Evolutionary conservation across 2,329 filamentous ascomycete genomes (phyloP).

Genomic region (Pseudogymnoascus sp.): DNA sequence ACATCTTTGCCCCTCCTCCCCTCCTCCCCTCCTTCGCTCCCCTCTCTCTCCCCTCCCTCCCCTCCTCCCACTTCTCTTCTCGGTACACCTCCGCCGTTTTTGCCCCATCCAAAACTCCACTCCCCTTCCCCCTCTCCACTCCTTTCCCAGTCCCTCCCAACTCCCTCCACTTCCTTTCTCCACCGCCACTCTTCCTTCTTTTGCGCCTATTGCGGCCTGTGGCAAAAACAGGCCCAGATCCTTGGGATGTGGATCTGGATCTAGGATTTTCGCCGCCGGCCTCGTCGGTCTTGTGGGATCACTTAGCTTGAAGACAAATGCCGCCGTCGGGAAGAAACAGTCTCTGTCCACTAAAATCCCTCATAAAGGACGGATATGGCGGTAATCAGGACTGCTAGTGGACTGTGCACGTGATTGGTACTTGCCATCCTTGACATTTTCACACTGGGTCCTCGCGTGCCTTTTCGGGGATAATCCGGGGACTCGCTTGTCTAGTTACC

Average conservation of each 20-base stretch:
- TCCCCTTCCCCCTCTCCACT: neutral
- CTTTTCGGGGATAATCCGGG: neutral
- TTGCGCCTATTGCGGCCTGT: neutral
- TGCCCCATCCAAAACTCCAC: neutral
- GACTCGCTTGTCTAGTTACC: neutral
- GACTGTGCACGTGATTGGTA: neutral
- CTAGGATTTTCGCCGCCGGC: too few relatives aligned
- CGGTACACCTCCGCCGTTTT: neutral
- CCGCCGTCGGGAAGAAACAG: neutral
- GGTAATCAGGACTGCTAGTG: neutral
- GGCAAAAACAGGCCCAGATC: neutral
- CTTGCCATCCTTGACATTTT: neutral
- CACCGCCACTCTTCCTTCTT: neutral
- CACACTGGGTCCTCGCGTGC: neutral
- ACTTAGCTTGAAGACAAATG: neutral
- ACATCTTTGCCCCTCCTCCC: neutral
- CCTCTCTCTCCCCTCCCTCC: too few relatives aligned
- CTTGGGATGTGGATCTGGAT: constrained; percentile 7
- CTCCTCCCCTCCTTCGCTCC: too few relatives aligned
- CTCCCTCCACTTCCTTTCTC: neutral
- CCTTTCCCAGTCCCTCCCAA: neutral
- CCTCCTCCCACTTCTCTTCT: neutral
- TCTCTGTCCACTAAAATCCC: neutral
- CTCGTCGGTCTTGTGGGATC: neutral
- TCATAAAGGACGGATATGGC: neutral